A percentile compares a stretch with the other conserved stretches of the same genome.
Conservation (phyloP, 78 protist genomes). For the Guillardia theta region DNA sequence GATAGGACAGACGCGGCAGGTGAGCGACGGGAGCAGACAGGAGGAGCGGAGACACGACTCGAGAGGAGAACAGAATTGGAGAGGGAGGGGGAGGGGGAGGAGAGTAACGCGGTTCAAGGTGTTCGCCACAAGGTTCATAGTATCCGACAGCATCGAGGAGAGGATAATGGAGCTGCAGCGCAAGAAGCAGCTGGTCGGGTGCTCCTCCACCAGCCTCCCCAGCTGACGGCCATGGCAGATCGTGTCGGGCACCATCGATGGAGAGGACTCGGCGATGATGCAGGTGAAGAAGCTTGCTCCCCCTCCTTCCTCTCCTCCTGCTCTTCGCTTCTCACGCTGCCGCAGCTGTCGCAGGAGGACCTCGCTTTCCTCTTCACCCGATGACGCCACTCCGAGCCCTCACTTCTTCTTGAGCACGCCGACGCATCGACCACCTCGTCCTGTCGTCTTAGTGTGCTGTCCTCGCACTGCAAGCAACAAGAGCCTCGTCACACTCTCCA, state of each 20-base stretch:
- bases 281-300: background rate
- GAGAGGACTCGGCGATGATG: background rate
- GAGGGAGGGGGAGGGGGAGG: background rate
- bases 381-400: no score
- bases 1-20: background rate
- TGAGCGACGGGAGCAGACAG: background rate
- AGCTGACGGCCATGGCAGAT: no score
- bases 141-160: constrained; percentile 30
- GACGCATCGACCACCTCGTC: background rate
- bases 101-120: constrained; percentile 12
- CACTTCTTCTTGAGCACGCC: background rate
- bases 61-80: background rate
- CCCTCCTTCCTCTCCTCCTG: background rate
- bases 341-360: background rate
- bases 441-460: background rate
- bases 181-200: constrained; percentile 46
- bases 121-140: constrained; percentile 8
- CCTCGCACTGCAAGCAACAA: background rate
- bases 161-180: constrained; percentile 46
- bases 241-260: background rate
- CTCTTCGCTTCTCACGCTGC: background rate
- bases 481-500: no score
- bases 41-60: background rate
- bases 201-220: no score
- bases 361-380: background rate